Evolutionary conservation across 2,329 filamentous ascomycete genomes (phyloP).

Genomic region (Pseudogymnoascus sp.): DNA sequence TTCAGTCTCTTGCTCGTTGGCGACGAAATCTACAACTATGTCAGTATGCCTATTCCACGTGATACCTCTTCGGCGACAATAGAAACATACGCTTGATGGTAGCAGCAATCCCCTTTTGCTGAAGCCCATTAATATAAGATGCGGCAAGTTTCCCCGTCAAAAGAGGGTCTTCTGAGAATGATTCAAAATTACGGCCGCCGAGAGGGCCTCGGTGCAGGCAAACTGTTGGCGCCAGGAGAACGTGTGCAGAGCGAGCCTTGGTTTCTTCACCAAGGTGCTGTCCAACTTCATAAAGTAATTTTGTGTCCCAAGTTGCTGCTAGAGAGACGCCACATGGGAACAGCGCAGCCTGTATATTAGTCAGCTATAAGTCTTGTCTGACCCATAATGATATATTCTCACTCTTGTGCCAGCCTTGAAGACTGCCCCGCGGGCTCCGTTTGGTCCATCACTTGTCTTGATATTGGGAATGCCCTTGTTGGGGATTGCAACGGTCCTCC

Average conservation of each 20-base stretch:
- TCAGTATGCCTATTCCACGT: constrained; percentile 13
- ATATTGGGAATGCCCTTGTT: constrained; percentile 56
- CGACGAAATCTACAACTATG: constrained; percentile 48
- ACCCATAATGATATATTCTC: constrained; percentile 17
- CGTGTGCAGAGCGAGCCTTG: constrained; percentile 64
- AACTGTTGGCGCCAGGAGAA: constrained; percentile 69
- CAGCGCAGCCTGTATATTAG: constrained; percentile 53
- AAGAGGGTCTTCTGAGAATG: constrained; percentile 75
- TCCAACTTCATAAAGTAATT: constrained; percentile 62
- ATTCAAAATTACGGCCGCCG: constrained; percentile 81
- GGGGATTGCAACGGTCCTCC: constrained; percentile 58
- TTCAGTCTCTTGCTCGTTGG: constrained; percentile 66
- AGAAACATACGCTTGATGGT: constrained; percentile 62
- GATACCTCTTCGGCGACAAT: background rate
- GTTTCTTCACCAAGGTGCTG: constrained; percentile 63
- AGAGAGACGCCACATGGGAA: constrained; percentile 74
- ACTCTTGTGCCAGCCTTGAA: constrained; percentile 62
- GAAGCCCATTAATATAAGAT: constrained; percentile 64
- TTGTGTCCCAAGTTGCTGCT: constrained; percentile 70
- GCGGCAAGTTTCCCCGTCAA: constrained; percentile 67
- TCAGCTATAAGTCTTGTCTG: constrained; percentile 2
- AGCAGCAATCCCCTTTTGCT: constrained; percentile 65
- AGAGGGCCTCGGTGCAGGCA: constrained; percentile 77
- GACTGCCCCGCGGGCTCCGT: constrained; percentile 59
- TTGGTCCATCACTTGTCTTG: constrained; percentile 63